phyloP scores from a whole-genome alignment of 176 grass and related monocot species.

The Musa acuminata region DNA sequence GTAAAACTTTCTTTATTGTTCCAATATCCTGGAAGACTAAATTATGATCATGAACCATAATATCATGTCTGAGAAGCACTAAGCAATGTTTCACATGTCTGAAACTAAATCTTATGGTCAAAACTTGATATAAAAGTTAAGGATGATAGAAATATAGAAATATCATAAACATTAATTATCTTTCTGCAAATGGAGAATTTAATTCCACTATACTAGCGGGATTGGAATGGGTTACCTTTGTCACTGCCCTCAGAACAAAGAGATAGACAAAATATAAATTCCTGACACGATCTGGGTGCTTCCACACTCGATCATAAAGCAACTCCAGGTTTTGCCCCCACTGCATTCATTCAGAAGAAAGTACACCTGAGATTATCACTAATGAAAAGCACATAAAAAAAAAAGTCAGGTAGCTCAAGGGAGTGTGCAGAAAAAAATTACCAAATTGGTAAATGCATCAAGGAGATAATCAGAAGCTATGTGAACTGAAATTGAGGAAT shows the following conservation, averaged over 20 bases:
- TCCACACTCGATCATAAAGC: conserved; percentile 79
- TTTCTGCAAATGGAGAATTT: neutral
- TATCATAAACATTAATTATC: neutral
- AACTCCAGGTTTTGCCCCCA: conserved; percentile 80
- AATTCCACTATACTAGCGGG: conserved; percentile 4
- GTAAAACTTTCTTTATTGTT: too few relatives aligned
- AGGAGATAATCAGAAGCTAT: conserved; percentile 93
- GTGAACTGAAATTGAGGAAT: conserved; percentile 97
- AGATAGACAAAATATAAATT: conserved; percentile 92
- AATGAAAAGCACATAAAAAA: neutral
- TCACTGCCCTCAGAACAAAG: conserved; percentile 93
- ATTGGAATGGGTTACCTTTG: conserved; percentile 52
- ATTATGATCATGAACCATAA: too few relatives aligned
- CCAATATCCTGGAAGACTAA: too few relatives aligned
- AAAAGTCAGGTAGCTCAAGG: neutral
- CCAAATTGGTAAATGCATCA: conserved; percentile 45
- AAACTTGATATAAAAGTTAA: too few relatives aligned
- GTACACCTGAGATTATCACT: conserved; percentile 1
- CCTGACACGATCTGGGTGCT: conserved; percentile 64
- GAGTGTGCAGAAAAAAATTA: conserved; percentile 18
- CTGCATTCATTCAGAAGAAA: conserved; percentile 34
- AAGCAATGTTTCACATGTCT: too few relatives aligned
- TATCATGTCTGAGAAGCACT: too few relatives aligned
- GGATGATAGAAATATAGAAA: too few relatives aligned
- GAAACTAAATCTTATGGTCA: too few relatives aligned